Percentiles rank a stretch among this genome's conserved stretches.
Conservation (phyloP, 2,329 filamentous ascomycete species). For the Chaetomium globosum region DNA sequence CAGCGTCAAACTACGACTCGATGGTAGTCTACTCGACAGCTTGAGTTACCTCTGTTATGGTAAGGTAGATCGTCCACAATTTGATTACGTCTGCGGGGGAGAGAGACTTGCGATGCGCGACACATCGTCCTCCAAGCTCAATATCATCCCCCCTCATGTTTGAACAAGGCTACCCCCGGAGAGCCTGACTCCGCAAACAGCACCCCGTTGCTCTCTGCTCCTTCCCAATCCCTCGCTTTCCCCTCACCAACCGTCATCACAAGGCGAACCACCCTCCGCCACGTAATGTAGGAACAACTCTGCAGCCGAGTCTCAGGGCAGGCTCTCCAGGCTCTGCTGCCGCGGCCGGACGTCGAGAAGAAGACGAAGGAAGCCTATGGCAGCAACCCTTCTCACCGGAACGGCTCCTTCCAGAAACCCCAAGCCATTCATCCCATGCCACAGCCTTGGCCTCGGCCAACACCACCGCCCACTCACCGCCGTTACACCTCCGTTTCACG, state of each 20-base stretch:
- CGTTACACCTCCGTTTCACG: background rate
- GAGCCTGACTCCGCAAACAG: background rate
- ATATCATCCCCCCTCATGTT: background rate
- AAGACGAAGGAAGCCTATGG: background rate
- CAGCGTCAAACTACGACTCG: background rate
- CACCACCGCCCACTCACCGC: background rate
- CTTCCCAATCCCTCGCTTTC: background rate
- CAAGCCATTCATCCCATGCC: background rate
- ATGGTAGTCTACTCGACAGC: background rate
- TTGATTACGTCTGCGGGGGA: background rate
- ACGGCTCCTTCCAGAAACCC: background rate
- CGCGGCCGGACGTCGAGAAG: background rate
- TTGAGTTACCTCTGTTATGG: background rate
- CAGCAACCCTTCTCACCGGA: background rate
- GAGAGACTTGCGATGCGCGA: background rate
- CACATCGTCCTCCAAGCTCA: background rate
- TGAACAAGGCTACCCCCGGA: background rate
- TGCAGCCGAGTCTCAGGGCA: background rate
- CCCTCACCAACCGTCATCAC: background rate
- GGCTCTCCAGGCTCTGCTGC: background rate
- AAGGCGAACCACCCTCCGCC: background rate
- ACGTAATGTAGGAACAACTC: background rate
- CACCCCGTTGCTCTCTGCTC: background rate
- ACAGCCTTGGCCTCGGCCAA: background rate
- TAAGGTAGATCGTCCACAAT: background rate